Percentiles rank a stretch among this genome's conserved stretches.
Conservation (phyloP, 306 rosid species). For the Malus domestica region DNA sequence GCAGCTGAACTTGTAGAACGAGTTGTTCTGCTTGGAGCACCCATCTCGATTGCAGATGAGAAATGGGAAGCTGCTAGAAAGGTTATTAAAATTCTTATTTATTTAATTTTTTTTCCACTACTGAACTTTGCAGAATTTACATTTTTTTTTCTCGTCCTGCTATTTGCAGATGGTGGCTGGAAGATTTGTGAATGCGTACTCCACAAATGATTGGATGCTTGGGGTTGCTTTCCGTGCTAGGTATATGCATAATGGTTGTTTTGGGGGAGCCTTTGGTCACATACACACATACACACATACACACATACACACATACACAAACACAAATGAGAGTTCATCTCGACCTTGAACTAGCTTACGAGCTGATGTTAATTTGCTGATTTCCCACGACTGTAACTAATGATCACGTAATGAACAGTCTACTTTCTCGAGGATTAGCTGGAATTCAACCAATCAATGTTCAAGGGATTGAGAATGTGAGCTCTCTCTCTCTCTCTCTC, state of each 20-base stretch:
- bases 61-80: constrained; percentile 47
- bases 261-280: background rate
- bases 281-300: no score
- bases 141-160: background rate
- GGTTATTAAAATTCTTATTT: constrained; percentile 12
- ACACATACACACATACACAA: no score
- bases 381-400: background rate
- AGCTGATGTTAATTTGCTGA: background rate
- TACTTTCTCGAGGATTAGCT: constrained; percentile 46
- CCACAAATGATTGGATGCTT: constrained; percentile 49
- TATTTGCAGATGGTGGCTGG: constrained; percentile 47
- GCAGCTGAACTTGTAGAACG: constrained; percentile 44
- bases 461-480: constrained; percentile 45
- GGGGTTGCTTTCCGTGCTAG: constrained; percentile 53
- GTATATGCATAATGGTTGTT: constrained; percentile 14
- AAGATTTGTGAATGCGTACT: constrained; percentile 43
- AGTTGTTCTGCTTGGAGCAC: constrained; percentile 50
- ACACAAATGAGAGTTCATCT: background rate
- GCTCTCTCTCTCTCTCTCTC: background rate
- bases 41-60: constrained; percentile 42
- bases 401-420: constrained; percentile 17
- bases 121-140: background rate
- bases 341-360: background rate
- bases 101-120: no score
- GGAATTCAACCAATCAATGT: constrained; percentile 44